phyloP scores from a whole-genome alignment of 768 basidiomycete species.

The Agaricus bisporus region DNA sequence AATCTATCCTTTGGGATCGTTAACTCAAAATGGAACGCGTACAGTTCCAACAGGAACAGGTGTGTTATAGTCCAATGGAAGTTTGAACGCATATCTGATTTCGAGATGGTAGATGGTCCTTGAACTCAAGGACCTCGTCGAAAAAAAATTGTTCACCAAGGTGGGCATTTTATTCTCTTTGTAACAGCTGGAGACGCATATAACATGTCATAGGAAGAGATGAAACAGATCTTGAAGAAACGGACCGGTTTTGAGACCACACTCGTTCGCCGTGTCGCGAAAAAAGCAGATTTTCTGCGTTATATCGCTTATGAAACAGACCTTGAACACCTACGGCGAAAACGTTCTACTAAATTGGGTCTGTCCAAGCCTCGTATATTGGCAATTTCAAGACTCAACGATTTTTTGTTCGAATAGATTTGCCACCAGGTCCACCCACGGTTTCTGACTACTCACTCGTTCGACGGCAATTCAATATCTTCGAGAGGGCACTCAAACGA shows the following conservation, averaged over 20 bases:
- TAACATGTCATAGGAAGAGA: conserved; percentile 51
- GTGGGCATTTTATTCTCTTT: conserved; percentile 31
- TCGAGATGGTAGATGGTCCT: conserved; percentile 66
- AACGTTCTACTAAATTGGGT: conserved; percentile 72
- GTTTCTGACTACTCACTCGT: conserved; percentile 84
- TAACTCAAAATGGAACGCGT: conserved; percentile 76
- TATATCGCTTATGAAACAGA: conserved; percentile 92
- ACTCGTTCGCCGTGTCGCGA: conserved; percentile 76
- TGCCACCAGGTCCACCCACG: conserved; percentile 45
- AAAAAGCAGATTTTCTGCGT: conserved; percentile 83
- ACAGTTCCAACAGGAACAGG: conserved; percentile 91
- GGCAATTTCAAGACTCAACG: no score
- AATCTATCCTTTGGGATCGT: conserved; percentile 7
- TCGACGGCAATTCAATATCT: conserved; percentile 80
- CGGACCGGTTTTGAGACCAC: conserved; percentile 80
- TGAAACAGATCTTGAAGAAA: conserved; percentile 78
- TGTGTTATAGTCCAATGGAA: conserved; percentile 16
- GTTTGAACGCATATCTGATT: background rate
- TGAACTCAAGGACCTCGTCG: conserved; percentile 88
- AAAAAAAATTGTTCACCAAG: conserved; percentile 79
- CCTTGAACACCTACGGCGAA: conserved; percentile 73
- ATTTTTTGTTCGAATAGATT: conserved; percentile 23
- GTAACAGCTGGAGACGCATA: conserved; percentile 12
- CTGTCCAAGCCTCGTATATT: conserved; percentile 18
- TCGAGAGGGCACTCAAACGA: conserved; percentile 82